phyloP scores from a whole-genome alignment of 2,329 filamentous ascomycete genomes.

The Aspergillus spinulosporus region DNA sequence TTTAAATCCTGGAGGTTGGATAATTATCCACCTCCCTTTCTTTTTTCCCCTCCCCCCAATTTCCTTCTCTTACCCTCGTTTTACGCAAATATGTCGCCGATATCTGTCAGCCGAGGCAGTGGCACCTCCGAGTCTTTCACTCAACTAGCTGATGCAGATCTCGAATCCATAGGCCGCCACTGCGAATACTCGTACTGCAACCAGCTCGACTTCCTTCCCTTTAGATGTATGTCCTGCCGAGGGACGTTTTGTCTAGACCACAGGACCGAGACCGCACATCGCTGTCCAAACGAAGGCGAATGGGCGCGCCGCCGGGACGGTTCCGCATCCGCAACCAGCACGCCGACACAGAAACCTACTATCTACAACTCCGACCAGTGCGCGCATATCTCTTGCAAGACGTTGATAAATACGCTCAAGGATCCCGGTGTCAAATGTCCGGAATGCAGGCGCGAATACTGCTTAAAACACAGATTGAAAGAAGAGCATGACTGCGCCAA shows the following conservation, averaged over 20 bases:
- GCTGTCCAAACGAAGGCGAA: slow-evolving; percentile 61
- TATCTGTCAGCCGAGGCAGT: slow-evolving; percentile 26
- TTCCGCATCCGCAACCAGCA: slow-evolving; percentile 27
- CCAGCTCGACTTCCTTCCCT: slow-evolving; percentile 93
- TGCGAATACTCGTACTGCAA: slow-evolving; percentile 91
- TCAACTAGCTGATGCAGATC: slow-evolving; percentile 63
- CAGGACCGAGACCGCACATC: slow-evolving; percentile 79
- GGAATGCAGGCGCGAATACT: slow-evolving; percentile 53
- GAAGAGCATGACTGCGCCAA: slow-evolving; percentile 81
- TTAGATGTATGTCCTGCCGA: slow-evolving; percentile 85
- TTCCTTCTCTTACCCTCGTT: background rate
- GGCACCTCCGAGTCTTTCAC: slow-evolving; percentile 33
- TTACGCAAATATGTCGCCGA: slow-evolving; percentile 27
- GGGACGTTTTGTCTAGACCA: slow-evolving; percentile 90
- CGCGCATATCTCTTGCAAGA: slow-evolving; percentile 52
- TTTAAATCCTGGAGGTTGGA: background rate
- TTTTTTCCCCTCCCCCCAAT: background rate
- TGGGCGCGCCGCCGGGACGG: slow-evolving; percentile 56
- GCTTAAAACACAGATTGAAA: slow-evolving; percentile 52
- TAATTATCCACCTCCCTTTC: background rate
- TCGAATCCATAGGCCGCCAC: slow-evolving; percentile 82
- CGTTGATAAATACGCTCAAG: slow-evolving; percentile 53
- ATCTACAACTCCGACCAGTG: slow-evolving; percentile 57
- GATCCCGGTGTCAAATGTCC: slow-evolving; percentile 53
- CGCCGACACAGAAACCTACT: slow-evolving; percentile 51